Base-by-base conservation (phyloP, 495 filamentous ascomycete genomes). In the Tuber aestivum region DNA sequence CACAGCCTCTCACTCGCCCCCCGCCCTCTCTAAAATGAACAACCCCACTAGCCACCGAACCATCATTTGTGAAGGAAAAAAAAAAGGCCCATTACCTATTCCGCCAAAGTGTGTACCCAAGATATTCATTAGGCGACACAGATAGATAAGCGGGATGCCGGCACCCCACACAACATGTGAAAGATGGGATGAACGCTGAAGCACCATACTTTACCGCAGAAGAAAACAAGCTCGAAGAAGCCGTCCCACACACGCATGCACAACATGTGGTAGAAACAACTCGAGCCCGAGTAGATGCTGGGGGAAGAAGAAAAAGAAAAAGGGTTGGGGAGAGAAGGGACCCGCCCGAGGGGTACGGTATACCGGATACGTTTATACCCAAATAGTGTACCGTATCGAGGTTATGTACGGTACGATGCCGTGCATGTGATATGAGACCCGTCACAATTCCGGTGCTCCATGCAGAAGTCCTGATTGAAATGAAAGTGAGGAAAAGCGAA, bases 351-450 rank as follows among this genome's bases (percentile, higher is more conserved):
- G n/a, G 50, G 50, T 10, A 32, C 50, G n/a, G 27, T 65, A 65
- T n/a, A 50, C 6, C 14, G 27, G 56, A 65, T 65, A 18, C 56
- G 56, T 32, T 65, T 18, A 6, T 32, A 35, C 56, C 56, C 27
- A 35, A 35, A 20, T 27, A 32, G 35, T 56, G 23, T 3, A n/a
- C 23, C 1, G 48, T 18, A 20, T 16, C 1, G 41, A 10, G 10
- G 8, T 41, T 14, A 32, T 50, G 45, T 9, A 50, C 21, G 23
- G 50, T 27, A 10, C 10, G 12, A 32, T 1, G 16, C 27, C 3
- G 14, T 18, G 32, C 27, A 65, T 65, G 56, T 65, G 56, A 65
- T 65, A 65, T 65, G 56, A 65, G 56, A 65, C 56, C 56, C 56
- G 56, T 65, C 56, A 65, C 56, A 65, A 65, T 65, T 7, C n/a